Base-by-base conservation (phyloP, 176 grass and related monocot species). In the Coix lacrymajobi region DNA sequence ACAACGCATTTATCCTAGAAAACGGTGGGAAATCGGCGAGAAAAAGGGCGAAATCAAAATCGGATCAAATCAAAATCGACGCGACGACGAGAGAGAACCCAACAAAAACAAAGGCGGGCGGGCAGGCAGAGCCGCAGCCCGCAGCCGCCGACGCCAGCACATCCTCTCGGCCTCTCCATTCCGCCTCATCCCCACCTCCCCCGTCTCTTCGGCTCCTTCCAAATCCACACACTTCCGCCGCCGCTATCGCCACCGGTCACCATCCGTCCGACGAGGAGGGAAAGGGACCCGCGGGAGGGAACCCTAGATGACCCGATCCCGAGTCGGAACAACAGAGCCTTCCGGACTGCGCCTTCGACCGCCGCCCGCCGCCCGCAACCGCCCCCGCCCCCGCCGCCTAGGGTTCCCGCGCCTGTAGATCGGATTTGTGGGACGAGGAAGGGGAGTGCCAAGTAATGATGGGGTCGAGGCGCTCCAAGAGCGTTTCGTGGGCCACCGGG, bases 401-500 rank as follows among this genome's bases (percentile, higher is more conserved):
- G 89, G 84, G 84, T 89, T 62, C 67, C 66, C 39, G 14, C 63
- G 44, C 39, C 71, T 88, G 73, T 94, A 91, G 87, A 82, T 88
- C 81, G 81, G 78, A 49, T 81, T 80, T 57, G 31, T 38, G 61
- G 56, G n/a, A 58, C 22, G 56, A 58, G 56, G 56, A 58, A 58
- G 56, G 56, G 8, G 45, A 68, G 44, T 26, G 46, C 8, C 67
- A 41, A 69, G 61, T 38, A 78, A 85, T 77, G 57, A 89, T 85
- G 48, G 88, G 95, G 56, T 87, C 78, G 39, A 80, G 88, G 86
- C 80, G 88, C 52, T 81, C 83, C 84, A 92, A 76, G 88, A 83
- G 95, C 86, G 88, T 97, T 87, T 92, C 95, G 20, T 97, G 95
- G 95, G 92, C 95, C 65, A 37, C 81, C 76, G 90, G 71, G 45